phyloP scores from a whole-genome alignment of 768 basidiomycete genomes.

The Trametes cubensis region DNA sequence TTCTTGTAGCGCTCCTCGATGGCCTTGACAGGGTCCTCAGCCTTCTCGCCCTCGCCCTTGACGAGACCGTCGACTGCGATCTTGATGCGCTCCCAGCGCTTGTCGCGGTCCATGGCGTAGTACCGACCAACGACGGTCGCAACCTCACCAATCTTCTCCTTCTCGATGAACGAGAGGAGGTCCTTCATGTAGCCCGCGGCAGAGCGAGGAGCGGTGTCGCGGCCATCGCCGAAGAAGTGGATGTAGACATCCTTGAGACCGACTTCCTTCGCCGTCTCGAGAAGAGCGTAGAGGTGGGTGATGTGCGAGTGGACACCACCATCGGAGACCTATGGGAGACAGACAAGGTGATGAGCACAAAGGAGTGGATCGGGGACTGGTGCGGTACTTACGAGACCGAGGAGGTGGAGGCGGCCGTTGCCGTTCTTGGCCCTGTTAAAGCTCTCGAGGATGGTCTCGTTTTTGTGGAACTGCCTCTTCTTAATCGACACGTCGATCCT shows the following conservation, averaged over 20 bases:
- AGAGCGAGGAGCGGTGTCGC: constrained; percentile 90
- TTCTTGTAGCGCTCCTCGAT: constrained; percentile 78
- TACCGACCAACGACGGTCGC: constrained; percentile 88
- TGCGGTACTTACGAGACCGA: constrained; percentile 66
- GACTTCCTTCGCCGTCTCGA: constrained; percentile 86
- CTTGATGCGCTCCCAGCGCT: constrained; percentile 94
- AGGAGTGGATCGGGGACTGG: constrained; percentile 8
- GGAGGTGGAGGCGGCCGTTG: constrained; percentile 83
- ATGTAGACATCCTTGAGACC: constrained; percentile 85
- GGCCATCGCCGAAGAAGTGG: constrained; percentile 94
- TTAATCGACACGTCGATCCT: constrained; percentile 91
- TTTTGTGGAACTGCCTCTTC: constrained; percentile 85
- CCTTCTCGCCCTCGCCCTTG: constrained; percentile 64
- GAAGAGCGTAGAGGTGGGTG: constrained; percentile 83
- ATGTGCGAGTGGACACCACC: constrained; percentile 98
- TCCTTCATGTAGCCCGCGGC: constrained; percentile 77
- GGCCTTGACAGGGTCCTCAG: constrained; percentile 60
- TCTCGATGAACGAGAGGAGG: constrained; percentile 73
- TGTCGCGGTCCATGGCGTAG: constrained; percentile 97
- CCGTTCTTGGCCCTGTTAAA: constrained; percentile 79
- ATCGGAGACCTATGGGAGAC: constrained; percentile 70
- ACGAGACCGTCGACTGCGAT: constrained; percentile 86
- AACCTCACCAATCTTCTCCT: constrained; percentile 78
- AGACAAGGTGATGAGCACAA: background rate
- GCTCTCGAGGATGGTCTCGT: constrained; percentile 67